These are phyloP conservation scores for Capronia epimyces DNA, from an alignment of 2,329 filamentous ascomycete species.

Conservation along the genomic window DNA sequence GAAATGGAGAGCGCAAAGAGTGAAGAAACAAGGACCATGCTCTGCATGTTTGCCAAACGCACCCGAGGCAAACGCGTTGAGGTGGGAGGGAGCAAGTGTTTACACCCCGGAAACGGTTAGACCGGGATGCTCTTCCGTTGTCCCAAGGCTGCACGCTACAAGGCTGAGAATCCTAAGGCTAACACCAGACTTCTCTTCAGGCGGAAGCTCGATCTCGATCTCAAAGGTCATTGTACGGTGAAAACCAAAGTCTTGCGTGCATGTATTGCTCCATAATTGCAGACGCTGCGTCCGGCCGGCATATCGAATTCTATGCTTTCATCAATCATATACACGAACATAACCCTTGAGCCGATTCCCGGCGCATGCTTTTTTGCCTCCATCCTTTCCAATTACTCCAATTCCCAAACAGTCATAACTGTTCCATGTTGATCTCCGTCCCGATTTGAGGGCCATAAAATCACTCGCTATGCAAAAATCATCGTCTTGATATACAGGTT, in stretches of 20 bases:
- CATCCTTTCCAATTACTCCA: slow-evolving; percentile 13
- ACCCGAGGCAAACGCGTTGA: neutral
- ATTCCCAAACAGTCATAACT: slow-evolving; percentile 16
- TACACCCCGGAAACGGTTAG: slow-evolving; percentile 10
- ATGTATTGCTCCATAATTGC: slow-evolving; percentile 16
- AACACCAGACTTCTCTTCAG: no score
- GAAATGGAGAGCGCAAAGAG: no score
- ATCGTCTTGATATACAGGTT: slow-evolving; percentile 22
- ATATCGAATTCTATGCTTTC: slow-evolving; percentile 20
- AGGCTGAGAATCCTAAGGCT: no score
- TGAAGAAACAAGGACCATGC: neutral
- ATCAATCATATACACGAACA: slow-evolving; percentile 23
- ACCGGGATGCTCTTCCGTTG: neutral
- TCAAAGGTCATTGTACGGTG: no score
- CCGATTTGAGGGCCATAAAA: slow-evolving; percentile 6
- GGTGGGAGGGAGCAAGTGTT: neutral
- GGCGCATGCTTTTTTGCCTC: neutral
- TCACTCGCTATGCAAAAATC: slow-evolving; percentile 25
- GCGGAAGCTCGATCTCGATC: no score
- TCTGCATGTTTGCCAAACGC: neutral
- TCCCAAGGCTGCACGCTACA: neutral
- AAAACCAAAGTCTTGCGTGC: no score
- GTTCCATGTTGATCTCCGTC: neutral
- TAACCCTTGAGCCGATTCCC: slow-evolving; percentile 10
- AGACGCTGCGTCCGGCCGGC: slow-evolving; percentile 7